Percentiles rank a stretch among this genome's conserved stretches.
Conservation (phyloP, 2,329 filamentous ascomycete species). For the Thermoascus crustaceus region DNA sequence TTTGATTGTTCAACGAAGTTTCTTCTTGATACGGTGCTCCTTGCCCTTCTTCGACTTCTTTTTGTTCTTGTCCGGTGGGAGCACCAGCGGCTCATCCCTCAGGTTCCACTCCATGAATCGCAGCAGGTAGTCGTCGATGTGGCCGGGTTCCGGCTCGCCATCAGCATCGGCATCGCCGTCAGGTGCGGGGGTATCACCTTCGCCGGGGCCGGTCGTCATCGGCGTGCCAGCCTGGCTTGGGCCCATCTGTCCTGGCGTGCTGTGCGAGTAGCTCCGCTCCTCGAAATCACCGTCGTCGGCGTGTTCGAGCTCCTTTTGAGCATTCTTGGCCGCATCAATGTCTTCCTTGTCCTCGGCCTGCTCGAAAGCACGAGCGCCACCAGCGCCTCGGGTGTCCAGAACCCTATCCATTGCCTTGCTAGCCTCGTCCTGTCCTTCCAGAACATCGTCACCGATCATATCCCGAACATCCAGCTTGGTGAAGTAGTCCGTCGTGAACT, state of each 20-base stretch:
- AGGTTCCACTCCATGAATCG: slow-evolving; percentile 56
- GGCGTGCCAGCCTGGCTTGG: slow-evolving; percentile 28
- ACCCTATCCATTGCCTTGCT: slow-evolving; percentile 81
- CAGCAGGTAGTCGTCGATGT: slow-evolving; percentile 70
- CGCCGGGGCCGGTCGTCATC: slow-evolving; percentile 29
- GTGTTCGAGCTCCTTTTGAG: slow-evolving; percentile 77
- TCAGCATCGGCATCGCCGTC: slow-evolving; percentile 21
- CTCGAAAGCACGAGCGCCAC: slow-evolving; percentile 66
- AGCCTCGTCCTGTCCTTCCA: slow-evolving; percentile 62
- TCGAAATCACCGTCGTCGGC: slow-evolving; percentile 80
- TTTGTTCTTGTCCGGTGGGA: slow-evolving; percentile 41
- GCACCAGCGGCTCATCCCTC: slow-evolving; percentile 40
- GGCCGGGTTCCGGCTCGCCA: slow-evolving; percentile 44
- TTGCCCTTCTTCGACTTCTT: slow-evolving; percentile 42
- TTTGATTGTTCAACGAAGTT: slow-evolving; percentile 28
- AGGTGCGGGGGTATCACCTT: slow-evolving; percentile 16
- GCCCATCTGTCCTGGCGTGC: slow-evolving; percentile 22
- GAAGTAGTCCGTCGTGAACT: slow-evolving; percentile 95
- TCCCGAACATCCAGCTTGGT: slow-evolving; percentile 65
- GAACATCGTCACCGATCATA: slow-evolving; percentile 52
- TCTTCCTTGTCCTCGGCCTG: slow-evolving; percentile 85
- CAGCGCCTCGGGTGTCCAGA: slow-evolving; percentile 59
- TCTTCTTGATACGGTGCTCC: slow-evolving; percentile 37
- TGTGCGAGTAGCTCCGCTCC: slow-evolving; percentile 45
- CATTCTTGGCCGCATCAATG: slow-evolving; percentile 74